These are phyloP conservation scores for Coelastrella sp. DNA, from an alignment of 139 green algal species.

Conservation along the genomic window DNA sequence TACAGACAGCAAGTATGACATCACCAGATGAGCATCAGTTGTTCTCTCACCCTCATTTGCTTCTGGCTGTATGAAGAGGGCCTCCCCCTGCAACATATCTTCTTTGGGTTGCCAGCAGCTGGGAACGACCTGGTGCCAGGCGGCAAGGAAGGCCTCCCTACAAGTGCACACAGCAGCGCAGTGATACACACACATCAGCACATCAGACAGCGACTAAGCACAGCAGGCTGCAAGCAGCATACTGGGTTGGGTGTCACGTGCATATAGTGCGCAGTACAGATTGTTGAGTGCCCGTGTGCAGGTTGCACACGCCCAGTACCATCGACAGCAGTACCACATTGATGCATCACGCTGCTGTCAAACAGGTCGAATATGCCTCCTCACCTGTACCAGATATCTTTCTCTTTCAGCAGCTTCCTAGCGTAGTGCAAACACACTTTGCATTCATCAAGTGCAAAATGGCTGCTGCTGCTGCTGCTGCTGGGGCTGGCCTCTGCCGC, in stretches of 20 bases:
- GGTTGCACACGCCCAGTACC: too few relatives aligned
- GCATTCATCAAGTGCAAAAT: slow-evolving; percentile 12
- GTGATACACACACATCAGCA: too few relatives aligned
- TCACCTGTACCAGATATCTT: neutral
- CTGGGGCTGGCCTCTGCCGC: neutral
- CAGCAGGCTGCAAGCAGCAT: too few relatives aligned
- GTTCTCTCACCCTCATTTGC: slow-evolving; percentile 64
- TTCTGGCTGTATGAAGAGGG: slow-evolving; percentile 49
- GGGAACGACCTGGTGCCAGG: slow-evolving; percentile 41
- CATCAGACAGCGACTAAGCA: too few relatives aligned
- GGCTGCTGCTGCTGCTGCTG: slow-evolving; percentile 25
- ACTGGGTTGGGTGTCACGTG: too few relatives aligned
- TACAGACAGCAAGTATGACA: too few relatives aligned
- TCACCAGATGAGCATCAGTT: too few relatives aligned
- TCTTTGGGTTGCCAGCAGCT: slow-evolving; percentile 17
- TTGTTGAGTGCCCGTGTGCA: too few relatives aligned
- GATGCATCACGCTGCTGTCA: too few relatives aligned
- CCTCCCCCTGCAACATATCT: slow-evolving; percentile 43
- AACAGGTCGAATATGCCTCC: neutral
- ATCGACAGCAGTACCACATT: too few relatives aligned
- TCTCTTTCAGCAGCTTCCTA: slow-evolving; percentile 45
- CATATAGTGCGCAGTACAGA: too few relatives aligned
- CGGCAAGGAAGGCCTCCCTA: slow-evolving; percentile 44
- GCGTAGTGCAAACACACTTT: slow-evolving; percentile 63
- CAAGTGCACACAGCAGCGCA: neutral